Evolutionary conservation across 768 basidiomycete genomes (phyloP).

Genomic region (Melanogaster broomeanus): DNA sequence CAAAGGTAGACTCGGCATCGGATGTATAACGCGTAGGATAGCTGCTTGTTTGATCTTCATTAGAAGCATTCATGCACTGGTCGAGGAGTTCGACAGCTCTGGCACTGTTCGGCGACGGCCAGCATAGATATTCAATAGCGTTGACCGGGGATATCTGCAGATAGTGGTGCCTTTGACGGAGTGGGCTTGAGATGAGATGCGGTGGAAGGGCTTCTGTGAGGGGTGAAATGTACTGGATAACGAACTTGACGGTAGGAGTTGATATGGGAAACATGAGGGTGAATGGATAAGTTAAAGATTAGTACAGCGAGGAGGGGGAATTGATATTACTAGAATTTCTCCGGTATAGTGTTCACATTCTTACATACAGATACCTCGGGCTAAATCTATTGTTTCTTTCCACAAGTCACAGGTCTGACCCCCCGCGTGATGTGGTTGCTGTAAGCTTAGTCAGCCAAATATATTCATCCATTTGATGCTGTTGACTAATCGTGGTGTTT

Average conservation of each 20-base stretch:
- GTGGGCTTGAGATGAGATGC: slow-evolving; percentile 58
- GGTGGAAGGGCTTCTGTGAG: slow-evolving; percentile 54
- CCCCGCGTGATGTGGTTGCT: background rate
- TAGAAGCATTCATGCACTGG: slow-evolving; percentile 26
- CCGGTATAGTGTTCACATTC: too few species aligned
- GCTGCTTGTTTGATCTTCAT: slow-evolving; percentile 26
- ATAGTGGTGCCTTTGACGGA: slow-evolving; percentile 66
- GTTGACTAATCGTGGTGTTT: too few species aligned
- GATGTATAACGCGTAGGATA: slow-evolving; percentile 41
- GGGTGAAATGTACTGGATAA: slow-evolving; percentile 61
- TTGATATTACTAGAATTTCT: too few species aligned
- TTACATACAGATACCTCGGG: too few species aligned
- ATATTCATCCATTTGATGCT: too few species aligned
- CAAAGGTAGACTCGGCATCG: slow-evolving; percentile 54
- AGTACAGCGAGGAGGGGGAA: too few species aligned
- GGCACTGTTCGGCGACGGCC: slow-evolving; percentile 50
- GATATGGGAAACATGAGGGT: slow-evolving; percentile 36
- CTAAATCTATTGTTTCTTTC: too few species aligned
- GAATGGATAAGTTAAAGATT: background rate
- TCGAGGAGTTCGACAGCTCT: slow-evolving; percentile 48
- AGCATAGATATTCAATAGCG: slow-evolving; percentile 60
- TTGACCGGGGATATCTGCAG: slow-evolving; percentile 53
- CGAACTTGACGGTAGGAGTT: slow-evolving; percentile 41
- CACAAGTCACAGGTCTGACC: slow-evolving; percentile 7
- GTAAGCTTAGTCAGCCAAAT: too few species aligned